Base-by-base conservation (phyloP, 176 grass and related monocot genomes). In the Secale cereale region DNA sequence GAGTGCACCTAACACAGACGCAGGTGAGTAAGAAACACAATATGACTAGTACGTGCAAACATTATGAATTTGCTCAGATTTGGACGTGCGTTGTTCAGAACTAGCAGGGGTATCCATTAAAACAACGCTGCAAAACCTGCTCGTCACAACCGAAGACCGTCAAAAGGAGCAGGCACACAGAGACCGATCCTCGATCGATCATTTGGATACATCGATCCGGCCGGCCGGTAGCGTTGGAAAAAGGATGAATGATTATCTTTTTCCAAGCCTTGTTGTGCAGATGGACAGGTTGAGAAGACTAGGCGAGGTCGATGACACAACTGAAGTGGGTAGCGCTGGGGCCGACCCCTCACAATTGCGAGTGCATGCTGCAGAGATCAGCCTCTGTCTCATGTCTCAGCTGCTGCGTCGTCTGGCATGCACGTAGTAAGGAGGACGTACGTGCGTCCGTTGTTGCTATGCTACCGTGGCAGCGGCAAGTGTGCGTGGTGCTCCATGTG, bases 281-380 rank as follows among this genome's bases (percentile, higher is more conserved):
- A 64, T 35, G 2, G 81, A 20, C 72, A 82, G 83, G 84, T 39
- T 87, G 88, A 90, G 84, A 79, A 83, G 88, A 87, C 88, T 61
- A 79, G 74, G 74, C 75, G 88, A 86, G 88, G 27, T 83, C 79
- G 84, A 90, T 83, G 84, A 79, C 84, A 79, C 84, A 90, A 86
- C 84, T 67, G 84, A 86, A 90, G 74, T 83, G 84, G 84, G 83
- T 90, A 65, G 79, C 74, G 14, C 29, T 72, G 84, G 82, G 37
- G 10, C 40, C 56, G 36, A 39, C 20, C 14, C 74, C 2, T 82
- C 65, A n/a, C 87, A 81, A 84, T 88, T 70, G 87, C 82, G 43
- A 82, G 85, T 54, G 78, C 37, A 37, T 70, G 66, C 27, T 7
- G 62, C 85, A 59, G 62, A 31, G 37, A 26, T 66, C 25, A 27